Percentiles rank a stretch among this genome's conserved stretches.
Conservation (phyloP, 108 stramenopile species). For the Aurantiochytrium sp. region DNA sequence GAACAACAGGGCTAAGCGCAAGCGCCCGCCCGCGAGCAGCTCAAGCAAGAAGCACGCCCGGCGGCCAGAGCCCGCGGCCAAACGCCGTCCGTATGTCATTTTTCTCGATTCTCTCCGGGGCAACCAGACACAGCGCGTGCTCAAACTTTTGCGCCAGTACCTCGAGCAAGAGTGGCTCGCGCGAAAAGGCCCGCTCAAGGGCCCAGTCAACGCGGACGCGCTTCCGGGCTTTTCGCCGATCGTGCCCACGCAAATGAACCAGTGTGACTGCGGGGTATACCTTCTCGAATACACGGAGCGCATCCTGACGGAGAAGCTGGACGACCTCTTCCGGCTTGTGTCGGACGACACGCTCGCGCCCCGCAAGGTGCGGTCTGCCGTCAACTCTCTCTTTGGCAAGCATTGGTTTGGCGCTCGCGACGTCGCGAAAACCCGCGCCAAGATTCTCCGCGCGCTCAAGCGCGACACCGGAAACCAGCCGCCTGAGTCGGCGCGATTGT, state of each 20-base stretch:
- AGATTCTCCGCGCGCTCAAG: background rate
- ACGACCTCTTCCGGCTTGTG: background rate
- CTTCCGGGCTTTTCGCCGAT: constrained; percentile 41
- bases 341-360: background rate
- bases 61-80: background rate
- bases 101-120: constrained; percentile 51
- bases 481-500: too few species aligned
- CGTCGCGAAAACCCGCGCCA: background rate
- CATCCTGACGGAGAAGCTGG: background rate
- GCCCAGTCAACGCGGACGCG: background rate
- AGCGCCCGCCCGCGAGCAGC: too few species aligned
- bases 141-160: background rate
- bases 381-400: background rate
- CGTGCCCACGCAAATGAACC: constrained; percentile 43
- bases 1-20: too few species aligned
- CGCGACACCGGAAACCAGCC: too few species aligned
- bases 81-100: constrained; percentile 39
- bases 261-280: constrained; percentile 54
- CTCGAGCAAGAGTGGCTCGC: constrained; percentile 22
- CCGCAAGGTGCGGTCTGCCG: background rate
- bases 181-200: background rate
- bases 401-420: background rate
- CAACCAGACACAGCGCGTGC: constrained; percentile 38
- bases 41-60: too few species aligned
- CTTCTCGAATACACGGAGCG: constrained; percentile 47